Evolutionary conservation across 2,329 filamentous ascomycete genomes (phyloP).

Genomic region (Fusarium goolgardi): DNA sequence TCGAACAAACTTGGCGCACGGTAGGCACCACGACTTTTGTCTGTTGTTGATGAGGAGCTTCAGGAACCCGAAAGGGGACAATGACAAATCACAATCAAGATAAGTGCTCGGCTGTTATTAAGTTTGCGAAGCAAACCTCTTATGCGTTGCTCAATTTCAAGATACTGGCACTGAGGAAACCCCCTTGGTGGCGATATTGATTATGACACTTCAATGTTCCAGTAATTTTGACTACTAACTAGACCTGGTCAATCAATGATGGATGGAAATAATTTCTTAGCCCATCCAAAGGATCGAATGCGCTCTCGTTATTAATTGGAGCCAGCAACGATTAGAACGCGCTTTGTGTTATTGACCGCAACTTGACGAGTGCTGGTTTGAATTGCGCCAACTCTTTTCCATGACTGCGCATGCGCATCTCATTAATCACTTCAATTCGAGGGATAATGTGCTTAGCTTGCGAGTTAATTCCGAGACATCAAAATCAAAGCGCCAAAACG

Average conservation of each 20-base stretch:
- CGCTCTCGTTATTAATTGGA: background rate
- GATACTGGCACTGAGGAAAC: background rate
- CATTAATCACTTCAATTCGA: constrained; percentile 13
- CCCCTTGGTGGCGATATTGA: constrained; percentile 29
- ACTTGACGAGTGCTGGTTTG: constrained; percentile 1
- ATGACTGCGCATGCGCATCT: constrained; percentile 14
- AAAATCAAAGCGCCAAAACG: constrained; percentile 18
- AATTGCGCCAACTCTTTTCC: constrained; percentile 20
- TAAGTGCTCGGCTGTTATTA: background rate
- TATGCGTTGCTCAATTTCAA: background rate
- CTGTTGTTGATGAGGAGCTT: constrained; percentile 11
- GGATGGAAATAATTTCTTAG: background rate
- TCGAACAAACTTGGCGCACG: constrained; percentile 35
- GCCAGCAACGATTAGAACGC: background rate
- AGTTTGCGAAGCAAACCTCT: background rate
- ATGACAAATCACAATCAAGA: background rate
- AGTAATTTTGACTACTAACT: constrained; percentile 25
- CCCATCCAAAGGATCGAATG: background rate
- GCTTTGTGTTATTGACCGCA: constrained; percentile 9
- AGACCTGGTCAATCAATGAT: background rate
- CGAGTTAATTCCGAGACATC: constrained; percentile 32
- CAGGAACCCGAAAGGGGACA: background rate
- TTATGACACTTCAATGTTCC: constrained; percentile 28
- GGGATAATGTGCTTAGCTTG: constrained; percentile 36
- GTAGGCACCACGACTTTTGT: constrained; percentile 18